phyloP scores from a whole-genome alignment of 176 grass and related monocot species.

The Phoenix roebelenii region DNA sequence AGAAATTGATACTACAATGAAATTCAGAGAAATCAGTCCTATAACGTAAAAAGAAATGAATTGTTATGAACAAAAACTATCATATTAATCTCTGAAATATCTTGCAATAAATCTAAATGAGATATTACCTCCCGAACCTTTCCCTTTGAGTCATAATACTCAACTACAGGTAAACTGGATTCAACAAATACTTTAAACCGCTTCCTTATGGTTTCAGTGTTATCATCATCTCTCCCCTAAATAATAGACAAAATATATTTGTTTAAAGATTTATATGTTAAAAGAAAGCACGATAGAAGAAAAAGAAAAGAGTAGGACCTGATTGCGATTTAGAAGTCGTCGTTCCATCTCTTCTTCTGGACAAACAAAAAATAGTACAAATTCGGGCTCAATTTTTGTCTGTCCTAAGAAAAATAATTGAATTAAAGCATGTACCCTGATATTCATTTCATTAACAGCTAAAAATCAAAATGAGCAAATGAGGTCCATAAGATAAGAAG shows the following conservation, averaged over 20 bases:
- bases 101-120: background rate
- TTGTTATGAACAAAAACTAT: background rate
- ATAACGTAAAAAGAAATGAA: background rate
- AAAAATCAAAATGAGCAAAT: background rate
- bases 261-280: background rate
- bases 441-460: no score
- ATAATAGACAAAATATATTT: background rate
- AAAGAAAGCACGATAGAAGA: background rate
- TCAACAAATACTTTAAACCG: conserved; percentile 13
- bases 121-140: conserved; percentile 14
- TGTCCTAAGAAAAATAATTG: background rate
- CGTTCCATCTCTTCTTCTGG: conserved; percentile 8
- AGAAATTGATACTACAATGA: no score
- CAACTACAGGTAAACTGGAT: conserved; percentile 16
- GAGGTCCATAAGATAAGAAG: background rate
- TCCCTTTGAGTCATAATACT: conserved; percentile 11
- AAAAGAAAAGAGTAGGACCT: conserved; percentile 6
- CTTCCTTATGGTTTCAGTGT: conserved; percentile 23
- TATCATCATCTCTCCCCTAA: conserved; percentile 16
- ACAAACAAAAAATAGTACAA: conserved; percentile 20
- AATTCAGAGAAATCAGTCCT: no score
- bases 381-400: conserved; percentile 20
- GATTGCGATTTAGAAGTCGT: conserved; percentile 16
- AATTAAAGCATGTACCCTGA: background rate
- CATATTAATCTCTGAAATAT: no score